A percentile compares a stretch with the other conserved stretches of the same genome.
Conservation (phyloP, 2,329 filamentous ascomycete species). For the Alternaria triticimaculans region DNA sequence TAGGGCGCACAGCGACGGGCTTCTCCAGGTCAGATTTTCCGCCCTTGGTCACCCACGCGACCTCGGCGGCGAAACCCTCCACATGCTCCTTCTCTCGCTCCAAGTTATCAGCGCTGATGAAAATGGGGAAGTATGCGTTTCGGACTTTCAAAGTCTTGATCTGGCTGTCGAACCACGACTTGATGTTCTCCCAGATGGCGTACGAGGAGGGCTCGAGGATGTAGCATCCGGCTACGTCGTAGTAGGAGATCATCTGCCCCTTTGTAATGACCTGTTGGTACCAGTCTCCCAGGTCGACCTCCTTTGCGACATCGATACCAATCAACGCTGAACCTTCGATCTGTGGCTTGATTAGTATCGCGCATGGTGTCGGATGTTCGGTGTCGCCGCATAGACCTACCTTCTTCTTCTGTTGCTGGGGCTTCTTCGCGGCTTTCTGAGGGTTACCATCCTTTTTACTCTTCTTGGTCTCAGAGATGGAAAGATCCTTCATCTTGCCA, state of each 20-base stretch:
- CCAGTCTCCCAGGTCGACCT: conserved; percentile 89
- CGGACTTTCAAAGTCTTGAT: conserved; percentile 93
- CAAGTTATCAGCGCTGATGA: conserved; percentile 81
- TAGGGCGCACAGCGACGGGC: conserved; percentile 72
- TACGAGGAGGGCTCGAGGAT: conserved; percentile 74
- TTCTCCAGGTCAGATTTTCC: conserved; percentile 93
- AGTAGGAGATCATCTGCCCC: conserved; percentile 97
- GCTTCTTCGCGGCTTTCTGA: conserved; percentile 49
- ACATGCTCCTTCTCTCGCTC: conserved; percentile 91
- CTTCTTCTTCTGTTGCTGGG: conserved; percentile 58
- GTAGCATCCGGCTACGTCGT: conserved; percentile 76
- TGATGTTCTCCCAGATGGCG: conserved; percentile 72
- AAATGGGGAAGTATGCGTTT: conserved; percentile 96
- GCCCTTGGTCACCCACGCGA: conserved; percentile 88
- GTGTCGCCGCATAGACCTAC: conserved; percentile 21
- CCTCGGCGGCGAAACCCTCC: conserved; percentile 93
- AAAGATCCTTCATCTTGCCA: conserved; percentile 56
- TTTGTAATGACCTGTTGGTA: conserved; percentile 98
- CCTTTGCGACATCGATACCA: conserved; percentile 85
- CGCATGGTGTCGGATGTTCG: neutral
- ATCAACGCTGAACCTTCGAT: conserved; percentile 71
- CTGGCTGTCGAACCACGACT: conserved; percentile 63
- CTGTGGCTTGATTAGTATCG: conserved; percentile 40
- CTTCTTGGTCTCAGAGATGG: conserved; percentile 49
- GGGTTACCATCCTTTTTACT: conserved; percentile 46